Conservation (phyloP, 2,329 filamentous ascomycete species). For the Colletotrichum incanum region DNA sequence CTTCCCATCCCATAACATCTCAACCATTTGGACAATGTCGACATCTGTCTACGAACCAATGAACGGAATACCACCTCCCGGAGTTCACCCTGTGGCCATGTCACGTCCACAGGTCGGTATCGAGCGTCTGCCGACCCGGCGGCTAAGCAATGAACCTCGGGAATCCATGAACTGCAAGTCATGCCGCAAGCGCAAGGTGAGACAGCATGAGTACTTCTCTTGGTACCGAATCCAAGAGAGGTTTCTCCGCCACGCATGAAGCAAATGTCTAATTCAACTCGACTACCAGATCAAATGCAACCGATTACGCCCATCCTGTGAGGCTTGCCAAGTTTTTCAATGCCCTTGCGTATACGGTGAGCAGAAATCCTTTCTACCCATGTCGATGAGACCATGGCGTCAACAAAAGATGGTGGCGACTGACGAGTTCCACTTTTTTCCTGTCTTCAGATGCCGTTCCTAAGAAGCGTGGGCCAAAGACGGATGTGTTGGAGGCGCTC, state of each 20-base stretch:
- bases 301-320: slow-evolving; percentile 85
- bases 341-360: slow-evolving; percentile 90
- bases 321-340: slow-evolving; percentile 91
- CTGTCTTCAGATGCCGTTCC: slow-evolving; percentile 80
- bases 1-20: neutral
- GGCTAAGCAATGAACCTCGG: slow-evolving; percentile 81
- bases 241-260: neutral
- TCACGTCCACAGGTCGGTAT: slow-evolving; percentile 86
- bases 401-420: slow-evolving; percentile 7
- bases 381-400: neutral
- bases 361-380: slow-evolving; percentile 46
- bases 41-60: slow-evolving; percentile 58
- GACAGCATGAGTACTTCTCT: slow-evolving; percentile 42
- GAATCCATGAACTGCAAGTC: slow-evolving; percentile 98
- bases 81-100: slow-evolving; percentile 69
- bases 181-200: slow-evolving; percentile 91
- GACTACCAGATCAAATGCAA: slow-evolving; percentile 88
- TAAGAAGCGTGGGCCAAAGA: slow-evolving; percentile 92
- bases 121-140: slow-evolving; percentile 81
- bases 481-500: slow-evolving; percentile 87
- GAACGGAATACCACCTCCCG: slow-evolving; percentile 59
- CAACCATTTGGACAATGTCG: slow-evolving; percentile 53
- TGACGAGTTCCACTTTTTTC: slow-evolving; percentile 5
- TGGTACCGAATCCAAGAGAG: neutral
- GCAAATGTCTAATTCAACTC: slow-evolving; percentile 33